phyloP scores from a whole-genome alignment of 129 eudicot genomes.

The Artemisia tridentata region DNA sequence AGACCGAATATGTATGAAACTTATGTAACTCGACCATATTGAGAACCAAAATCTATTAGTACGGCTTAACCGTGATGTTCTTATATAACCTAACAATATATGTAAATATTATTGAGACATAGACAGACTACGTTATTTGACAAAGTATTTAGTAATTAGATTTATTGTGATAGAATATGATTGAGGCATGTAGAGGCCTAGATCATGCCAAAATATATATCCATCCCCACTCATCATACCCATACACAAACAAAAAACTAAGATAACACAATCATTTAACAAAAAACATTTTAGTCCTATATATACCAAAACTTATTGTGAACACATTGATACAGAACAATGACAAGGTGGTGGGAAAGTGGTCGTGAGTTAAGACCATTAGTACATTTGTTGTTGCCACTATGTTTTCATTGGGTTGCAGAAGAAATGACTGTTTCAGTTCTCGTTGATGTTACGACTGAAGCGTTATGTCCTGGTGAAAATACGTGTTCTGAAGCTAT shows the following conservation, averaged over 20 bases:
- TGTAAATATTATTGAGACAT: too few species aligned
- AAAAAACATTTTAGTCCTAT: conserved; percentile 8
- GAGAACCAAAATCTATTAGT: too few species aligned
- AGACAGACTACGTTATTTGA: too few species aligned
- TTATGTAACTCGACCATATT: too few species aligned
- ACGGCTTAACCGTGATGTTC: too few species aligned
- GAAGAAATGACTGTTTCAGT: conserved; percentile 90
- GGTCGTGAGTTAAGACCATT: conserved; percentile 51
- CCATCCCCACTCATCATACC: conserved; percentile 7
- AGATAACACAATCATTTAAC: background rate
- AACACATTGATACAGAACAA: background rate
- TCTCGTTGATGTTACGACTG: conserved; percentile 81
- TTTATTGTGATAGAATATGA: too few species aligned
- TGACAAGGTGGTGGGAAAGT: conserved; percentile 38
- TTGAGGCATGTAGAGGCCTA: conserved; percentile 3
- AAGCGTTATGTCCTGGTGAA: conserved; percentile 66
- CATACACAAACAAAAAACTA: conserved; percentile 1
- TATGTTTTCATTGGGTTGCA: conserved; percentile 78
- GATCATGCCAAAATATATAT: conserved; percentile 21
- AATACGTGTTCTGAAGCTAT: conserved; percentile 72
- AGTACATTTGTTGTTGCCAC: conserved; percentile 60
- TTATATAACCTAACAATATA: too few species aligned
- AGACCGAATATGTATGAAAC: too few species aligned
- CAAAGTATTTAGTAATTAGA: too few species aligned
- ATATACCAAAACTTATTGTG: conserved; percentile 22